Percentiles rank a stretch among this genome's conserved stretches.
Evolutionary conservation across 352 stramenopile species (phyloP).

Genomic region (Phytophthora idaei): DNA sequence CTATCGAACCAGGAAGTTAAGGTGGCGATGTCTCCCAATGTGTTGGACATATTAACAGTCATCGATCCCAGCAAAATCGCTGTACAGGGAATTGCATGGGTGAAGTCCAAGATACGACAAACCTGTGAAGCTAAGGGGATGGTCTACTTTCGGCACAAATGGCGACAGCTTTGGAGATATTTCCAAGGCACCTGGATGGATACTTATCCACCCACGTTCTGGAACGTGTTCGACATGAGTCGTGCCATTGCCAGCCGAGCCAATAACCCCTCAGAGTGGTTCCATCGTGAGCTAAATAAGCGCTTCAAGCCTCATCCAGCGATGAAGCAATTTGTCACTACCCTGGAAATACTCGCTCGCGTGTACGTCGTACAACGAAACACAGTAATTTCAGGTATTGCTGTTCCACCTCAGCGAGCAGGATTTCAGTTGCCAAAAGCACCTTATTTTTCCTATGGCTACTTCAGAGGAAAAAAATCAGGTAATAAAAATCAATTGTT

Average conservation of each 20-base stretch:
- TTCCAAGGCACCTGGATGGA: slow-evolving; percentile 21
- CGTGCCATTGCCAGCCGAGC: neutral
- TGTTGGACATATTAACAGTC: slow-evolving; percentile 12
- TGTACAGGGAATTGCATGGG: slow-evolving; percentile 5
- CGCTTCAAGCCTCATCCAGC: neutral
- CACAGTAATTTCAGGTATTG: neutral
- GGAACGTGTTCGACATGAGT: slow-evolving; percentile 3
- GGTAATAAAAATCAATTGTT: no score
- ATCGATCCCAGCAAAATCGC: slow-evolving; percentile 1
- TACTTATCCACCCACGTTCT: neutral
- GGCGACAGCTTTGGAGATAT: slow-evolving; percentile 19
- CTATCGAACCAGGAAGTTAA: neutral
- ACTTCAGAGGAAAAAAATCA: no score
- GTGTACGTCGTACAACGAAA: neutral
- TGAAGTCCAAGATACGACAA: neutral
- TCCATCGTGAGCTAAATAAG: slow-evolving; percentile 30
- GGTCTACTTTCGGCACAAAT: neutral
- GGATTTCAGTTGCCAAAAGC: neutral
- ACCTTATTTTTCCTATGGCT: no score
- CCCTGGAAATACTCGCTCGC: neutral
- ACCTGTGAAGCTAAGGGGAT: neutral
- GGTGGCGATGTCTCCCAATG: slow-evolving; percentile 2
- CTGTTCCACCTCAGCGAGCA: neutral
- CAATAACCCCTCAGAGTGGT: slow-evolving; percentile 27
- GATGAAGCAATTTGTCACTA: neutral